phyloP scores from a whole-genome alignment of 176 grass and related monocot genomes.

The Musa beccarii region DNA sequence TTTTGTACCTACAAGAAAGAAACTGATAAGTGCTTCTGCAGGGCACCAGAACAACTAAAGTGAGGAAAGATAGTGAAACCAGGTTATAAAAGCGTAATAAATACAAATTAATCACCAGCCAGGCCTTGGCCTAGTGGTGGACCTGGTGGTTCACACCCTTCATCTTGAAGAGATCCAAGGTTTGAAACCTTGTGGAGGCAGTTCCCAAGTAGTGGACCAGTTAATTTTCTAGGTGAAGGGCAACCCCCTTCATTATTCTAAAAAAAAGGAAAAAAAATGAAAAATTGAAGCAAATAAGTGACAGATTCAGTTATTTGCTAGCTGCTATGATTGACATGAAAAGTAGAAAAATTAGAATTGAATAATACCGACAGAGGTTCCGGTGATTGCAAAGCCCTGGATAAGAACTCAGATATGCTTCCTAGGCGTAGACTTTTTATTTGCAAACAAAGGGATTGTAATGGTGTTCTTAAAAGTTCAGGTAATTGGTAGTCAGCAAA shows the following conservation, averaged over 20 bases:
- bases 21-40: neutral
- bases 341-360: neutral
- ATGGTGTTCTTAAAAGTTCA: slow-evolving; percentile 87
- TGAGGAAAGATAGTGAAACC: no score
- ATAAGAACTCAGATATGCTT: slow-evolving; percentile 93
- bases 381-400: slow-evolving; percentile 93
- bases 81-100: neutral
- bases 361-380: slow-evolving; percentile 76
- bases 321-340: neutral
- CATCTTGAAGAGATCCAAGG: neutral
- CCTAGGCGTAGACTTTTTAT: slow-evolving; percentile 94
- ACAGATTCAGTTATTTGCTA: neutral
- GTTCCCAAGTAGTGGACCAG: neutral
- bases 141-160: neutral
- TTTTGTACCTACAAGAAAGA: slow-evolving; percentile 68
- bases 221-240: neutral
- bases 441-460: slow-evolving; percentile 98
- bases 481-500: slow-evolving; percentile 97
- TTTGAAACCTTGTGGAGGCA: neutral
- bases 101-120: neutral
- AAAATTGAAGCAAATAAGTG: neutral
- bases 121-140: neutral
- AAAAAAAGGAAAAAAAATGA: no score
- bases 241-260: no score
- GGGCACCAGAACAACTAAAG: neutral